Conservation (phyloP, 2,329 filamentous ascomycete species). For the Zymoseptoria crescenta region DNA sequence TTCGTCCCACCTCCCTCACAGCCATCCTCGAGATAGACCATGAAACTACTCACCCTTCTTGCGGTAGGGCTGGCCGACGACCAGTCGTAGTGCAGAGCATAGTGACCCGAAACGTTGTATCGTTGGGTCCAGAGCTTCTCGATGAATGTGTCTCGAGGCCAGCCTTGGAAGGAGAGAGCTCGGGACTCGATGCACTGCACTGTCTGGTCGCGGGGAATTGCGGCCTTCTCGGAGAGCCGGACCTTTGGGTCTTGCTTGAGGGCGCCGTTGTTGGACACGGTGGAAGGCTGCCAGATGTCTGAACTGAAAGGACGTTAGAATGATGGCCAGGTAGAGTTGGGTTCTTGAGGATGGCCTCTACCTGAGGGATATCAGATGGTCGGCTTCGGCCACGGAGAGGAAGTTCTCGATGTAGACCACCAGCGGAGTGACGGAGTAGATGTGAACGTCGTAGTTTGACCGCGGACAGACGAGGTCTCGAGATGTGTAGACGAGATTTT, state of each 20-base stretch:
- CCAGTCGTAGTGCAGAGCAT: constrained; percentile 55
- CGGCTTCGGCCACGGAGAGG: constrained; percentile 9
- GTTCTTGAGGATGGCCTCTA: constrained; percentile 22
- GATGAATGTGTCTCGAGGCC: constrained; percentile 50
- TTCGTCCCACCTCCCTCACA: constrained; percentile 54
- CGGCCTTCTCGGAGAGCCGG: constrained; percentile 47
- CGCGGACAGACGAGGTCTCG: constrained; percentile 31
- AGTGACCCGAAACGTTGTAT: constrained; percentile 52
- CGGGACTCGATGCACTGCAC: constrained; percentile 54
- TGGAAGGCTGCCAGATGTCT: constrained; percentile 46
- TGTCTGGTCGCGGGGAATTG: constrained; percentile 39
- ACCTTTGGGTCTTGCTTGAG: constrained; percentile 41
- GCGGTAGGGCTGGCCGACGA: constrained; percentile 27
- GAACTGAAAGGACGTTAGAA: constrained; percentile 22
- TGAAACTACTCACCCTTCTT: constrained; percentile 48
- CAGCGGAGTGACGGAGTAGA: constrained; percentile 47
- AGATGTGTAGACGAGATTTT: constrained; percentile 37
- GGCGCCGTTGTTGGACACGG: constrained; percentile 44
- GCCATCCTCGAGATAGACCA: constrained; percentile 51
- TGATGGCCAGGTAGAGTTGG: background rate
- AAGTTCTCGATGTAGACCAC: constrained; percentile 47
- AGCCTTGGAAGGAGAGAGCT: constrained; percentile 53
- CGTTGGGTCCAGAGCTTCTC: constrained; percentile 55
- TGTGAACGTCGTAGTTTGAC: constrained; percentile 37
- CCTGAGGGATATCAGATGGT: constrained; percentile 41